Evolutionary conservation across 768 basidiomycete species (phyloP).

Genomic region (Boletus pseudopeckii): DNA sequence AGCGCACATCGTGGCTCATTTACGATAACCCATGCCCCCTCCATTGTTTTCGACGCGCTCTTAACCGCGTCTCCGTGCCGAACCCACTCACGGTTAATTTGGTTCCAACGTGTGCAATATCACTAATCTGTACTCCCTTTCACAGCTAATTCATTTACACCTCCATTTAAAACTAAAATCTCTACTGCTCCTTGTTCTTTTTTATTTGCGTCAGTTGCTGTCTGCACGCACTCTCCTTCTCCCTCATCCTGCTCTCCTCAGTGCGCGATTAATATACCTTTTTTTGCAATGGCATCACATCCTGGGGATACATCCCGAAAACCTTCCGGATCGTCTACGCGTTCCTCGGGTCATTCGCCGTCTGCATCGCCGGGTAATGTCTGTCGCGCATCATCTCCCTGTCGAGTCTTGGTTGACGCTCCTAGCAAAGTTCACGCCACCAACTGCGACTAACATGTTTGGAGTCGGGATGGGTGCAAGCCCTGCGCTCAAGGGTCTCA

Average conservation of each 20-base stretch:
- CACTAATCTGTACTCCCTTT: conserved; percentile 23
- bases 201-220: conserved; percentile 29
- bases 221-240: conserved; percentile 6
- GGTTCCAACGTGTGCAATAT: conserved; percentile 22
- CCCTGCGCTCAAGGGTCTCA: conserved; percentile 48
- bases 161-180: conserved; percentile 33
- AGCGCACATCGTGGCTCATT: conserved; percentile 30
- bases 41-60: conserved; percentile 27
- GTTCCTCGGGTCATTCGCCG: conserved; percentile 61
- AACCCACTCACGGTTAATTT: conserved; percentile 10
- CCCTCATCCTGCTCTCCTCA: conserved; percentile 20
- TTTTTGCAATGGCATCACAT: conserved; percentile 32
- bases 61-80: conserved; percentile 33
- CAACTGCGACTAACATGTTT: conserved; percentile 47
- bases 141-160: conserved; percentile 36
- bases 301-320: conserved; percentile 53
- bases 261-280: conserved; percentile 30
- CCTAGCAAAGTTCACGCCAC: conserved; percentile 42
- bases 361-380: conserved; percentile 59
- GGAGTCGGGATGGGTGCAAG: conserved; percentile 48
- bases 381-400: conserved; percentile 19
- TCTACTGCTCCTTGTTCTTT: conserved; percentile 23
- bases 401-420: conserved; percentile 6
- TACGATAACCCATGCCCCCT: conserved; percentile 28
- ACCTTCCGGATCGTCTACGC: conserved; percentile 67